These are phyloP conservation scores for Tulasnella sp. DNA, from an alignment of 768 basidiomycete genomes.

Conservation along the genomic window DNA sequence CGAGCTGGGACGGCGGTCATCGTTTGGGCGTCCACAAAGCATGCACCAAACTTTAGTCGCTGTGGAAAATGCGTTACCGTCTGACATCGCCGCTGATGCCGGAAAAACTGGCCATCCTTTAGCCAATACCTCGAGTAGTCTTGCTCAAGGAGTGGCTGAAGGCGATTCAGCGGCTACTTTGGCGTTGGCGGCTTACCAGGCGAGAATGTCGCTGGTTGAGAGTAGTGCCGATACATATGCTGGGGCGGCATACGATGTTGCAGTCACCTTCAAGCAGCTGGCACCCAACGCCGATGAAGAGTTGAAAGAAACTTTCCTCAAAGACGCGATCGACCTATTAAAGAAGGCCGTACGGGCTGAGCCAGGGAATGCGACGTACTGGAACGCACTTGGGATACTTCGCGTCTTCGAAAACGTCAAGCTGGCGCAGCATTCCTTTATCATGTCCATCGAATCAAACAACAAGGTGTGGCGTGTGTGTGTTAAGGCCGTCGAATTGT, in stretches of 20 bases:
- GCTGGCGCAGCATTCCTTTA: constrained; percentile 83
- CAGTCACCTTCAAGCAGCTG: constrained; percentile 51
- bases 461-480: constrained; percentile 50
- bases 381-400: constrained; percentile 74
- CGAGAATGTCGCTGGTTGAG: not conserved
- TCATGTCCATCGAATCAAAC: constrained; percentile 80
- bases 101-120: not conserved
- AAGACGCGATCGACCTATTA: constrained; percentile 46
- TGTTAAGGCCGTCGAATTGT: not conserved
- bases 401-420: constrained; percentile 59
- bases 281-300: constrained; percentile 31
- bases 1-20: constrained; percentile 48
- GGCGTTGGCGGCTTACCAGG: not conserved
- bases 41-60: not conserved
- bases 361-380: constrained; percentile 62
- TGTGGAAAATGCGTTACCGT: not conserved
- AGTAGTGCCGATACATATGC: constrained; percentile 39
- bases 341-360: constrained; percentile 67
- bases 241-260: constrained; percentile 69
- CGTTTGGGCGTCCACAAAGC: constrained; percentile 37
- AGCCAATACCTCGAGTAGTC: not conserved
- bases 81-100: not conserved
- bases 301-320: constrained; percentile 31
- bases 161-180: not conserved
- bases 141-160: not conserved